Conservation (phyloP, 73 alveolate genomes). For the Paramecium caudatum region DNA sequence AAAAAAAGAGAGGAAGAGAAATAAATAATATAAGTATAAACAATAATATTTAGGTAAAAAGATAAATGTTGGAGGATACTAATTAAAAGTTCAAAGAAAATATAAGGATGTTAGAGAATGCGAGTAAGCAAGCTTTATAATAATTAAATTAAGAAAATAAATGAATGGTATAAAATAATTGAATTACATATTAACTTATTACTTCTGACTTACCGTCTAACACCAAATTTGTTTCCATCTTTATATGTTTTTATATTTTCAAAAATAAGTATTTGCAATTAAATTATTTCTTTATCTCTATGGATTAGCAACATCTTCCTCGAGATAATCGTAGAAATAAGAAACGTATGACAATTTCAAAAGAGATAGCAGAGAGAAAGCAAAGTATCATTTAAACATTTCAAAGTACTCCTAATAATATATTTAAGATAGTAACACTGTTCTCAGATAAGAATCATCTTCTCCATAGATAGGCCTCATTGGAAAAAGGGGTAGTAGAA, state of each 20-base stretch:
- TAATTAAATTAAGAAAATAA: slow-evolving; percentile 8
- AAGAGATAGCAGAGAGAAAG: slow-evolving; percentile 30
- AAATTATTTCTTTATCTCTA: slow-evolving; percentile 13
- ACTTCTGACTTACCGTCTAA: too few species aligned
- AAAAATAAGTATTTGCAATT: slow-evolving; percentile 26
- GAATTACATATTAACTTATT: too few species aligned
- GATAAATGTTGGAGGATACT: slow-evolving; percentile 57
- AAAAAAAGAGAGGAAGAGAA: slow-evolving; percentile 65
- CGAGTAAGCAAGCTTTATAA: neutral
- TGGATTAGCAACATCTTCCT: slow-evolving; percentile 12
- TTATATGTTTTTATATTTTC: too few species aligned
- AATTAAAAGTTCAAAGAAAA: slow-evolving; percentile 41
- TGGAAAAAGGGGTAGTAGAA: neutral
- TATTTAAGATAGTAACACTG: too few species aligned
- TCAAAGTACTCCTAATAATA: slow-evolving; percentile 20
- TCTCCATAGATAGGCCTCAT: neutral
- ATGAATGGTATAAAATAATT: neutral
- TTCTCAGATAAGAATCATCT: slow-evolving; percentile 41
- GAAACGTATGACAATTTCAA: slow-evolving; percentile 35
- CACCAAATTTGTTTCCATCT: too few species aligned
- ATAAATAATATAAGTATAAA: neutral
- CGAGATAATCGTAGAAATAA: slow-evolving; percentile 14
- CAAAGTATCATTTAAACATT: slow-evolving; percentile 1
- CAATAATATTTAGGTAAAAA: neutral
- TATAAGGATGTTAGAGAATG: neutral